Base-by-base conservation (phyloP, 768 basidiomycete species). In the Collybiopsis confluens region DNA sequence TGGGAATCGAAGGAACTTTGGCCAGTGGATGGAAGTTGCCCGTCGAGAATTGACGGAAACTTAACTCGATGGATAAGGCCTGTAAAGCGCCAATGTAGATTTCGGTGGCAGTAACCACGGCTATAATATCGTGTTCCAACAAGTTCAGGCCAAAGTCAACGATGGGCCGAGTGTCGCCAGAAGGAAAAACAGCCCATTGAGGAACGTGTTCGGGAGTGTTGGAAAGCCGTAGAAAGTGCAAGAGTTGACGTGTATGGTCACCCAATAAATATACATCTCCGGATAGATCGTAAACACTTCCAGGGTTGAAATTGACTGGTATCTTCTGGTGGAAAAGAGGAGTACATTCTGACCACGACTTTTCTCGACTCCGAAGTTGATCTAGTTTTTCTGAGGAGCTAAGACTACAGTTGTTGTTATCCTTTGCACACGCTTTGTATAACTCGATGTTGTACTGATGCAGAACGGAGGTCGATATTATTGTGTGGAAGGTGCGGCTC, bases 81-180 rank as follows among this genome's bases (percentile, higher is more conserved):
- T 58, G 36, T 10, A 35, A 23, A 18, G 40, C 35, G 27, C 45
- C 20, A 30, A 27, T 20, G 36, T 23, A 28, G 26, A 54, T 21
- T 23, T 54, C 35, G n/a, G 42, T 37, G 45, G 28, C 68, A 15
- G 73, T 73, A 40, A 77, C 60, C 40, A 76, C 55, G 3, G 65
- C 75, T 24, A 77, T 63, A 28, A 79, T 61, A 58, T 79, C 75
- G 49, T 79, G 75, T 55, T 77, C 75, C 21, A 72, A 65, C 2
- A 76, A 56, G 24, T 69, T 68, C 16, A 77, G 56, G 4, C 73
- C 75, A 57, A 79, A 69, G 57, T 79, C 76, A 24, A 79, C 64
- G 48, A 76, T 66, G 13, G 56, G 59, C 3, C 64, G 56, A 16
- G 63, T 61, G 24, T 68, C 55, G 11, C 45, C 33, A 18, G 38